phyloP scores from a whole-genome alignment of 1,139 yeast genomes.

The Pichia sp. region DNA sequence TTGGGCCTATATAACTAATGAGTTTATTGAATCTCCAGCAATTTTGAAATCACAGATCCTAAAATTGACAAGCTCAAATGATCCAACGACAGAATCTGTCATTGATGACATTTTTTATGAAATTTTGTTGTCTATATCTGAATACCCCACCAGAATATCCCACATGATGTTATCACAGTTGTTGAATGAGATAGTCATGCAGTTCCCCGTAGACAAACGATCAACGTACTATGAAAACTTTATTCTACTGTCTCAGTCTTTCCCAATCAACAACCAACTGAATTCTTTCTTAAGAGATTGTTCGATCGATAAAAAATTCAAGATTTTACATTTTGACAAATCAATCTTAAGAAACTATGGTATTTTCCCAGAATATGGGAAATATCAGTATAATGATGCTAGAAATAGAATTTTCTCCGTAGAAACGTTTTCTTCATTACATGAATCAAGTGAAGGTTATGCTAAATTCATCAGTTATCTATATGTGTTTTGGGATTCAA shows the following conservation, averaged over 20 bases:
- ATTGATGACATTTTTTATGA: slow-evolving; percentile 23
- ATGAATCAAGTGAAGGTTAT: slow-evolving; percentile 79
- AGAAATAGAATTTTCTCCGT: slow-evolving; percentile 52
- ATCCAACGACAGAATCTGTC: neutral
- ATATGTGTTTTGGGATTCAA: slow-evolving; percentile 33
- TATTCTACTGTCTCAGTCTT: slow-evolving; percentile 38
- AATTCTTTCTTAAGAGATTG: slow-evolving; percentile 33
- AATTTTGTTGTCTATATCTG: slow-evolving; percentile 16
- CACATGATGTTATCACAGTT: slow-evolving; percentile 1
- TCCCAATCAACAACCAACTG: slow-evolving; percentile 29
- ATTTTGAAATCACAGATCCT: slow-evolving; percentile 10
- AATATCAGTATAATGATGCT: slow-evolving; percentile 27
- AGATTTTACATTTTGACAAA: slow-evolving; percentile 27
- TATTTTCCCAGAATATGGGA: slow-evolving; percentile 36
- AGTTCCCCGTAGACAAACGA: slow-evolving; percentile 10
- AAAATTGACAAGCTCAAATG: neutral
- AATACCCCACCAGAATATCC: slow-evolving; percentile 10
- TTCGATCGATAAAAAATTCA: slow-evolving; percentile 30
- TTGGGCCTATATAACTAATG: slow-evolving; percentile 19
- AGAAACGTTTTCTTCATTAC: slow-evolving; percentile 62
- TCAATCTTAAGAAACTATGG: slow-evolving; percentile 21
- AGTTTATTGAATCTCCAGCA: slow-evolving; percentile 10
- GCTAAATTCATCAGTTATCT: slow-evolving; percentile 55
- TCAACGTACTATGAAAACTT: slow-evolving; percentile 24
- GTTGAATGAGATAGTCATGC: slow-evolving; percentile 1